These are phyloP conservation scores for Pseudogymnoascus sp. DNA, from an alignment of 2,329 filamentous ascomycete genomes.

Conservation along the genomic window DNA sequence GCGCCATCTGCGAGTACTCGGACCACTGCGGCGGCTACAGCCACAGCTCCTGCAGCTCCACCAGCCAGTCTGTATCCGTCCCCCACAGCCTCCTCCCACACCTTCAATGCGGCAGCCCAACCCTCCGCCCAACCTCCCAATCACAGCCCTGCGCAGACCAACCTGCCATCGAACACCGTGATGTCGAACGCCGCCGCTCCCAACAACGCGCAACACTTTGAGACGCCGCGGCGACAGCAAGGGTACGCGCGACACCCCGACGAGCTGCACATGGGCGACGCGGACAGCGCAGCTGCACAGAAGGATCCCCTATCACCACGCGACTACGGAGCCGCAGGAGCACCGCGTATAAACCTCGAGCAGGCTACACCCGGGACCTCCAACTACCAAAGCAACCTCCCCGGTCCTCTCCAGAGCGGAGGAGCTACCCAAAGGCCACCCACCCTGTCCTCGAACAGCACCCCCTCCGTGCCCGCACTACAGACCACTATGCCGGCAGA, in stretches of 20 bases:
- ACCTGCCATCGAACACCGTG: slow-evolving; percentile 17
- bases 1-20: slow-evolving; percentile 20
- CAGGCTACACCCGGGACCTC: slow-evolving; percentile 41
- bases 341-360: slow-evolving; percentile 51
- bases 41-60: slow-evolving; percentile 26
- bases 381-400: slow-evolving; percentile 43
- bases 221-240: slow-evolving; percentile 40
- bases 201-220: slow-evolving; percentile 39
- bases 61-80: slow-evolving; percentile 35
- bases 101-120: slow-evolving; percentile 26
- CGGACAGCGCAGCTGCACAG: slow-evolving; percentile 30
- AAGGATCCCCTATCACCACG: slow-evolving; percentile 30
- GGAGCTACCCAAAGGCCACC: slow-evolving; percentile 39
- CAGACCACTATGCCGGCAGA: slow-evolving; percentile 42
- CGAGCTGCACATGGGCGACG: slow-evolving; percentile 42
- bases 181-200: slow-evolving; percentile 25
- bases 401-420: slow-evolving; percentile 52
- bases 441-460: slow-evolving; percentile 45
- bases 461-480: slow-evolving; percentile 49
- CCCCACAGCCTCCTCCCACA: slow-evolving; percentile 24
- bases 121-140: slow-evolving; percentile 24
- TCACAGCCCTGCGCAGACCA: slow-evolving; percentile 14
- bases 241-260: slow-evolving; percentile 42
- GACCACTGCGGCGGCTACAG: slow-evolving; percentile 13
- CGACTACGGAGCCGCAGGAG: slow-evolving; percentile 38